phyloP scores from a whole-genome alignment of 2,329 filamentous ascomycete species.

The Curvularia verruculosa region DNA sequence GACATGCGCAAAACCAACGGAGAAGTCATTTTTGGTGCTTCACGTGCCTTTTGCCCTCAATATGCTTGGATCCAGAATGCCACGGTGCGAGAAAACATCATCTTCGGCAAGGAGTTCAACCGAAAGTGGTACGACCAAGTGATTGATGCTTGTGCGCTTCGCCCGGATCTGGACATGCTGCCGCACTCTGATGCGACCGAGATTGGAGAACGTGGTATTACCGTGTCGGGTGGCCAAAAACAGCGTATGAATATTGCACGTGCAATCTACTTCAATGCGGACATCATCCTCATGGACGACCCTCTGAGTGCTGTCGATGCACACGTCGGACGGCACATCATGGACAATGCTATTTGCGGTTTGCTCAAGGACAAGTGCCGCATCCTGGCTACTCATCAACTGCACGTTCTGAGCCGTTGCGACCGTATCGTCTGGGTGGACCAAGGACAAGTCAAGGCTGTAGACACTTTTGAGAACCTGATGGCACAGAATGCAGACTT shows the following conservation, averaged over 20 bases:
- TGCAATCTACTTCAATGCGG: conserved; percentile 69
- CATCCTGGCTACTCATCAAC: conserved; percentile 90
- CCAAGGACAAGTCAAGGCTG: conserved; percentile 77
- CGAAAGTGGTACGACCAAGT: conserved; percentile 81
- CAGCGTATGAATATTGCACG: conserved; percentile 93
- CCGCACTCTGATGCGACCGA: conserved; percentile 87
- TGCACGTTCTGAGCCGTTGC: conserved; percentile 88
- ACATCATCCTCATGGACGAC: conserved; percentile 69
- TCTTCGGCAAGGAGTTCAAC: conserved; percentile 80
- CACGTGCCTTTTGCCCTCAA: conserved; percentile 89
- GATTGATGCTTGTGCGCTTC: conserved; percentile 83
- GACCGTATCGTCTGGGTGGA: conserved; percentile 96
- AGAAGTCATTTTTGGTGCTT: conserved; percentile 75
- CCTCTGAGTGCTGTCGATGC: conserved; percentile 64
- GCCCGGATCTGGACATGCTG: conserved; percentile 89
- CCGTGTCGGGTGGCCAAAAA: conserved; percentile 93
- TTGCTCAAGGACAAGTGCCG: conserved; percentile 87
- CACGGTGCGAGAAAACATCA: conserved; percentile 84
- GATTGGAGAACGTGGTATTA: conserved; percentile 94
- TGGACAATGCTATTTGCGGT: conserved; percentile 92
- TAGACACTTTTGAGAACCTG: conserved; percentile 88
- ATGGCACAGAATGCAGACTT: conserved; percentile 82
- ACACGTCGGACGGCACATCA: conserved; percentile 73
- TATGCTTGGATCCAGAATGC: conserved; percentile 98
- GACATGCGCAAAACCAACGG: conserved; percentile 89